Base-by-base conservation (phyloP, 1,284 basidiomycete genomes). In the Trichosporon sp. region DNA sequence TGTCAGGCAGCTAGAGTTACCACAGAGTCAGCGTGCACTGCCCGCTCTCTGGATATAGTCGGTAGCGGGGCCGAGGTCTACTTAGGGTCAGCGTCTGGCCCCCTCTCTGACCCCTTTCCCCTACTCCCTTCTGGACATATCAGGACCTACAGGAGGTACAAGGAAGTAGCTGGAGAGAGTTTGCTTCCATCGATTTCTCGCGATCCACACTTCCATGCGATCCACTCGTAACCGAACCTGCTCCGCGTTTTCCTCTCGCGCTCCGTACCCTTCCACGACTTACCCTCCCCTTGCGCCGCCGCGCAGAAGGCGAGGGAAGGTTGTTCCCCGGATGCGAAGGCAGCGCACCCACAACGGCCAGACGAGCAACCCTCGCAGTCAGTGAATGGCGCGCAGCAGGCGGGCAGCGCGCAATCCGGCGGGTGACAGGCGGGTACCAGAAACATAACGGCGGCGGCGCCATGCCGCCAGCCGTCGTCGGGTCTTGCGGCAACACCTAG, bases 391-490 rank as follows among this genome's bases (percentile, higher is more conserved):
- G 59, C 59, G 59, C 59, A 63, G 59, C 59, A 35, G 14, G 59
- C 59, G 31, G 32, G 12, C 32, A 63, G 31, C 56, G 54, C 21
- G 11, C 35, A 37, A 19, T 14, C 56, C 56, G 56, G 31, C 56
- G 59, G 31, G 59, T 63, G 59, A 63, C 59, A 37, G 59, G 31
- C 31, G 16, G 59, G 59, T 35, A n/a, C 31, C 31, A 63, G 59
- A 63, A n/a, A 35, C 31, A 63, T n/a, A n/a, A 63, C 59, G 59
- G 59, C 31, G 31, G 59, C 59, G 59, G 14, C 59, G 59, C 31
- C 59, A n/a, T 35, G 59, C 51, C 51, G 51, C 51, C 51, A 63
- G 59, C 59, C 59, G 59, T 63, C 31, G 31, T 37, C 59, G 59
- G 59, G 32, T 63, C 59, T 35, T n/a, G 31, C 7, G 32, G 4